Percentiles rank a stretch among this genome's conserved stretches.
Evolutionary conservation across 352 stramenopile species (phyloP).

Genomic region (Peronospora belbahrii): DNA sequence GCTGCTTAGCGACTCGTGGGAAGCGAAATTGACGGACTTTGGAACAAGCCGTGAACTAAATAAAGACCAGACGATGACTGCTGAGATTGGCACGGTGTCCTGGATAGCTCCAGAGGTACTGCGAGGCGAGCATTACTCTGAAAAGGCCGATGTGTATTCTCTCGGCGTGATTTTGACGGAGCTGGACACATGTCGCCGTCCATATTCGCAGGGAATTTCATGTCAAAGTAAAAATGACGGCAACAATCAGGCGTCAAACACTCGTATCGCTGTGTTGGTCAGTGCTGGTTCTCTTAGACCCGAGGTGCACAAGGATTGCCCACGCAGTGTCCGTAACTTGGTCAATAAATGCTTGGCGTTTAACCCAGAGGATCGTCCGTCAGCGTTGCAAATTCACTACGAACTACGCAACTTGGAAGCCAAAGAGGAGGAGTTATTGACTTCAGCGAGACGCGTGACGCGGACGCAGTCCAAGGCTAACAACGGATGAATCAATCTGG

Average conservation of each 20-base stretch:
- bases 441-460: conserved; percentile 22
- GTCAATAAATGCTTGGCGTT: conserved; percentile 46
- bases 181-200: conserved; percentile 36
- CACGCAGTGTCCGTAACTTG: conserved; percentile 33
- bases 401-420: conserved; percentile 41
- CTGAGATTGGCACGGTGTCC: conserved; percentile 43
- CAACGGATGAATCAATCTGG: conserved; percentile 6
- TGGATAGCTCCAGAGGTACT: conserved; percentile 73
- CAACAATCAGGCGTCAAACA: conserved; percentile 31
- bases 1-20: conserved; percentile 32
- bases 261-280: conserved; percentile 48
- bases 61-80: conserved; percentile 36
- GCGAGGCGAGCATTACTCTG: conserved; percentile 45
- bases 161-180: conserved; percentile 57
- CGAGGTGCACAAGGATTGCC: conserved; percentile 41
- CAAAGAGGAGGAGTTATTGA: conserved; percentile 14
- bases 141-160: conserved; percentile 70
- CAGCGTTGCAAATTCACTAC: conserved; percentile 62
- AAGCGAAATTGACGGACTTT: conserved; percentile 54
- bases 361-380: conserved; percentile 44
- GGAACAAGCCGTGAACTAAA: conserved; percentile 34
- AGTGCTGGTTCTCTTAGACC: conserved; percentile 41
- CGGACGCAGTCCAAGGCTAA: conserved; percentile 15
- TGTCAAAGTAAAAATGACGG: conserved; percentile 18
- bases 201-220: conserved; percentile 19